These are phyloP conservation scores for Mimosa bimucronata DNA, from an alignment of 306 rosid species.

Conservation along the genomic window DNA sequence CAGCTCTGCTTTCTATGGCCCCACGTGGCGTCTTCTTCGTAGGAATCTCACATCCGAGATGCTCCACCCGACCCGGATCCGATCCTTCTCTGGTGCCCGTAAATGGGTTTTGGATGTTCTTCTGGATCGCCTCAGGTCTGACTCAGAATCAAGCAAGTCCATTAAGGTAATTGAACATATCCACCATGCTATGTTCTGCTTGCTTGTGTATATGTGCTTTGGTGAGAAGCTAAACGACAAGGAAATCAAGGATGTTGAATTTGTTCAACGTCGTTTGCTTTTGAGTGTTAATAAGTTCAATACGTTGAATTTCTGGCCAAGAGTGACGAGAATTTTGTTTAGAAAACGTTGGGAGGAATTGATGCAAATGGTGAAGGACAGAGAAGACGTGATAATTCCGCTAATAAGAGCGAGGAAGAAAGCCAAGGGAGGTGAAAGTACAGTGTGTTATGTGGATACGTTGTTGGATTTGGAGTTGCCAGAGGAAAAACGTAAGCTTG, in stretches of 20 bases:
- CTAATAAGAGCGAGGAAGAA: background rate
- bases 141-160: background rate
- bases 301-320: constrained; percentile 27
- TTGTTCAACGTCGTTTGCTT: constrained; percentile 1
- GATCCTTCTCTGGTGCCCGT: background rate
- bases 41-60: constrained; percentile 11
- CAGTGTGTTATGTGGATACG: background rate
- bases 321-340: background rate
- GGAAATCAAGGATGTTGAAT: constrained; percentile 38
- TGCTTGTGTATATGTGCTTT: constrained; percentile 52
- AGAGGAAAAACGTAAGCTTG: background rate
- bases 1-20: background rate
- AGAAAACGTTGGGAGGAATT: constrained; percentile 37
- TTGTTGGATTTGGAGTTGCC: background rate
- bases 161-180: constrained; percentile 35
- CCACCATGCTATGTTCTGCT: constrained; percentile 42
- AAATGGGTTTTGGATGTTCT: constrained; percentile 39
- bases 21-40: constrained; percentile 1
- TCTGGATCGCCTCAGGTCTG: constrained; percentile 23
- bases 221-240: constrained; percentile 40
- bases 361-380: background rate
- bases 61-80: background rate
- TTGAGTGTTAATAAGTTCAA: background rate
- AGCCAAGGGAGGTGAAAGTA: background rate
- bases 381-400: background rate